Conservation (phyloP, 257 asterid genomes). For the Petunia secreta region DNA sequence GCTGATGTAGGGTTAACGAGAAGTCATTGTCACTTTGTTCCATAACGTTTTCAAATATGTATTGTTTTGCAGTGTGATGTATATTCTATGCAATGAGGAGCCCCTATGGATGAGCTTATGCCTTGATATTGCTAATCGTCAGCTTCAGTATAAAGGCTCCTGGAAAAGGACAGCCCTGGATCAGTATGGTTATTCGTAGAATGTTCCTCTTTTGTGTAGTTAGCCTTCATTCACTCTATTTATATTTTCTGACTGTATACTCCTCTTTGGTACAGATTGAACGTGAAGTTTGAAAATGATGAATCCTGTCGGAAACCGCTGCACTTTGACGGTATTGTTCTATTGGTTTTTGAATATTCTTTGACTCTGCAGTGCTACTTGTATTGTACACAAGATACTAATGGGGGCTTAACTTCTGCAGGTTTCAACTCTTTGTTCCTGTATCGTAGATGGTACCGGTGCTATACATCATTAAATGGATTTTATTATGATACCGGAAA, state of each 20-base stretch:
- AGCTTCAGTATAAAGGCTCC: conserved; percentile 87
- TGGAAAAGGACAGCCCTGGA: conserved; percentile 95
- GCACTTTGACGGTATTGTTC: conserved; percentile 65
- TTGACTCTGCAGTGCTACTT: conserved; percentile 20
- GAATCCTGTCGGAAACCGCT: conserved; percentile 47
- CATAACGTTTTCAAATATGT: conserved; percentile 1
- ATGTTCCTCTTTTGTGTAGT: neutral
- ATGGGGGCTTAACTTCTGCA: conserved; percentile 46
- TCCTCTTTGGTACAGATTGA: conserved; percentile 52
- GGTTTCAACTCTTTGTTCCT: conserved; percentile 87
- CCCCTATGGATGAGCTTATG: conserved; percentile 93
- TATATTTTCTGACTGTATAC: conserved; percentile 30
- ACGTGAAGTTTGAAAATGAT: conserved; percentile 44
- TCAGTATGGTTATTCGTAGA: conserved; percentile 58
- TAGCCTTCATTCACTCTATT: conserved; percentile 26
- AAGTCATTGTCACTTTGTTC: neutral
- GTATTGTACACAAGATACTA: conserved; percentile 31
- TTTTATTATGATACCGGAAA: conserved; percentile 84
- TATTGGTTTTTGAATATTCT: conserved; percentile 21
- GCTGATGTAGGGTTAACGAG: neutral
- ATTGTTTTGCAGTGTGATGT: conserved; percentile 75
- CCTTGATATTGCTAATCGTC: conserved; percentile 64
- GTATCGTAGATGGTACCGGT: conserved; percentile 85
- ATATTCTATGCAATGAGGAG: conserved; percentile 92
- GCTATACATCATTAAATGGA: conserved; percentile 78